Evolutionary conservation across 2,329 filamentous ascomycete species (phyloP).

Genomic region (Lomentospora prolificans): DNA sequence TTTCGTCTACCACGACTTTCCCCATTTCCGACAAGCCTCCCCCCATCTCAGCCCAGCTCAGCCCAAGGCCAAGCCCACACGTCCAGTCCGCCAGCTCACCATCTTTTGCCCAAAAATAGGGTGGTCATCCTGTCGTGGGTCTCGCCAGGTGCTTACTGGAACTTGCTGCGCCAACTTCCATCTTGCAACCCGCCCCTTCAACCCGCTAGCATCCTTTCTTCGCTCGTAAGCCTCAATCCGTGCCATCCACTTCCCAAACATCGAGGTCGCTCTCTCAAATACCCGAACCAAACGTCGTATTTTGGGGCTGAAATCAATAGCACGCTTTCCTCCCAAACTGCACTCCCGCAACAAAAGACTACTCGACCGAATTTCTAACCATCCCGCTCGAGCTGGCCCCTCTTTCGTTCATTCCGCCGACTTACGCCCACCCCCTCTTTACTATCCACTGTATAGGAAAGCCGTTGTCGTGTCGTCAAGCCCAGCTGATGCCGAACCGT

Average conservation of each 20-base stretch:
- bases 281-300: constrained; percentile 1
- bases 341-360: background rate
- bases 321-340: background rate
- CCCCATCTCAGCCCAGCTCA: constrained; percentile 1
- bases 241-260: background rate
- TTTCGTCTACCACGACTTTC: background rate
- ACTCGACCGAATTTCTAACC: background rate
- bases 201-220: background rate
- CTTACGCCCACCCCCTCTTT: background rate
- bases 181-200: background rate
- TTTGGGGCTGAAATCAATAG: background rate
- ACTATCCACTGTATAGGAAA: background rate
- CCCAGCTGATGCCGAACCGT: constrained; percentile 5
- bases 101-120: constrained; percentile 2
- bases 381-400: constrained; percentile 1
- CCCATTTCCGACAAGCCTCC: background rate
- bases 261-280: background rate
- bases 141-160: background rate
- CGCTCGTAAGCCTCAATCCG: background rate
- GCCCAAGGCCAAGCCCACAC: constrained; percentile 4
- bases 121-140: background rate
- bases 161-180: background rate
- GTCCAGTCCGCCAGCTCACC: background rate
- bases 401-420: background rate
- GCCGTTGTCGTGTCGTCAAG: background rate